Evolutionary conservation across 176 grass and related monocot genomes (phyloP), one percentile per base, ranked within the genome.

Genomic region (Oryza meridionalis): DNA sequence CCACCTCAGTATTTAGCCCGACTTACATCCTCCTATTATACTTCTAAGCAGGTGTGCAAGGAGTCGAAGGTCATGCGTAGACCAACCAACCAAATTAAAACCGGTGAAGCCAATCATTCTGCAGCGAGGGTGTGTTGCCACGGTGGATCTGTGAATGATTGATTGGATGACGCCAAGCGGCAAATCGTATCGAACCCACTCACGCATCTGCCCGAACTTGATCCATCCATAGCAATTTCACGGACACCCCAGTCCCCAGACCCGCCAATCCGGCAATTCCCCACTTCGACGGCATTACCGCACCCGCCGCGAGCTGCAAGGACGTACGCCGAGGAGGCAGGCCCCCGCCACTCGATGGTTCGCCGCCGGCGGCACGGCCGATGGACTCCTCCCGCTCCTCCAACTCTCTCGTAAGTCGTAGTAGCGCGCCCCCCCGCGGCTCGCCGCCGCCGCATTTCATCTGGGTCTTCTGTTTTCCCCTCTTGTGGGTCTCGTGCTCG

Each of bases 311-410:
- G 50, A 19, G 50, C 47, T 55, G 73, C 47, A 9, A n/a, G 2
- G 72, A 84, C 16, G 61, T 44, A 75, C 76, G 69, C 42, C 38
- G 45, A 7, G 45, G 45, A 55, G 35, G 27, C 16, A 61, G 51
- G 11, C 42, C 64, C 47, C 64, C 64, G 25, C 32, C 72, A 15
- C 11, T 75, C 78, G 29, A 88, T 88, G 86, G 42, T 88, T 88
- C n/a, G 31, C 53, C 74, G 73, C 65, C 79, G 55, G 51, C 78
- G 67, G 35, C 64, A 15, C 47, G 4, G 24, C 71, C 38, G 72
- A 88, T 88, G 82, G 77, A 84, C 49, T 53, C 82, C 82, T 76
- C 21, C 70, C 21, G 37, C 82, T 85, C 81, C 21, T 80, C 31
- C 49, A 63, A 69, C 50, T 7, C 50, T 50, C 14, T 81, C 43